Percentiles rank a stretch among this genome's conserved stretches.
Evolutionary conservation across 2,329 filamentous ascomycete species (phyloP).

Genomic region (Sporothrix sp.): DNA sequence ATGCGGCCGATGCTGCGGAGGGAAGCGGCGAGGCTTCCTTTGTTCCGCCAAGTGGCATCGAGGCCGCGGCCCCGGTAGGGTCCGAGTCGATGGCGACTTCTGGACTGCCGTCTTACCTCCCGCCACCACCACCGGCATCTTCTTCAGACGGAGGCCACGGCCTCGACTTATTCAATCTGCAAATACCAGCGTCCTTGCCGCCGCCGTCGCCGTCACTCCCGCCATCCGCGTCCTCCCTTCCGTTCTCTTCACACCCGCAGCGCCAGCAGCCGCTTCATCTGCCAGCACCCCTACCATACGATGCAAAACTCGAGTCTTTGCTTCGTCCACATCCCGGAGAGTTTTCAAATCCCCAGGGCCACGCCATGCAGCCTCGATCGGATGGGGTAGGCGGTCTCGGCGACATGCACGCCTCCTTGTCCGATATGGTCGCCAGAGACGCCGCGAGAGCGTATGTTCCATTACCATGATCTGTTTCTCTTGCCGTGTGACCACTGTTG

Average conservation of each 20-base stretch:
- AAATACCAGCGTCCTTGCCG: slow-evolving; percentile 1
- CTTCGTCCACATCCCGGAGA: slow-evolving; percentile 13
- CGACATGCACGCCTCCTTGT: slow-evolving; percentile 19
- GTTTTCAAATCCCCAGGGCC: slow-evolving; percentile 18
- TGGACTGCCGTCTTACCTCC: not conserved
- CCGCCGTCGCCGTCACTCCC: not conserved
- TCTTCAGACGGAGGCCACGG: not conserved
- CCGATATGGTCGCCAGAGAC: slow-evolving; percentile 29
- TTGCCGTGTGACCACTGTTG: not conserved
- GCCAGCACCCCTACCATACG: slow-evolving; percentile 1
- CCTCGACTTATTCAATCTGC: not conserved
- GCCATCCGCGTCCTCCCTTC: not conserved
- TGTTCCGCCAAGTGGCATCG: too few species aligned
- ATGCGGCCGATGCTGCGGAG: not conserved
- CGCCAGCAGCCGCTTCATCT: not conserved
- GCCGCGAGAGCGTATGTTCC: slow-evolving; percentile 26
- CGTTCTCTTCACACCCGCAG: not conserved
- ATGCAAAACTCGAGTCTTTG: slow-evolving; percentile 1
- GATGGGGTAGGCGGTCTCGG: slow-evolving; percentile 1
- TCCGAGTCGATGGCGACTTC: too few species aligned
- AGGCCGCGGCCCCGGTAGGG: too few species aligned
- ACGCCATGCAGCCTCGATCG: not conserved
- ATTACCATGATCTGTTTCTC: too few species aligned
- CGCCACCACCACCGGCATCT: not conserved
- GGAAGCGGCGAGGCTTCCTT: not conserved